Base-by-base conservation (phyloP, 2,329 filamentous ascomycete species). In the Scleromitrula shiraiana region DNA sequence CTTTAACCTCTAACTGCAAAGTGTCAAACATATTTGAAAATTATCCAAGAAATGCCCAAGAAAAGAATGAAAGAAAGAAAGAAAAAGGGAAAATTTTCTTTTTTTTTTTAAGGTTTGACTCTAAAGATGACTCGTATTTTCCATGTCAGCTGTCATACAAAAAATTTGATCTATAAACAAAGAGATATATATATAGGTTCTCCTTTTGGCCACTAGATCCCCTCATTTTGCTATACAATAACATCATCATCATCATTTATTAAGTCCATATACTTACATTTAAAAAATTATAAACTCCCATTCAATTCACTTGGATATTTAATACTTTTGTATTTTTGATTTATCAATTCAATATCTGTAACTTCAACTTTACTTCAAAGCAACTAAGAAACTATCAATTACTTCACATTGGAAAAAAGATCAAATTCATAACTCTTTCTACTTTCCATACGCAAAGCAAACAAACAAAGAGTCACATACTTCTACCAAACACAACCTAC, bases 1-100 rank as follows among this genome's bases (percentile, higher is more conserved):
- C n/a, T n/a, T n/a, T n/a, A n/a, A 33, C 46, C 33, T 43, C 33
- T 43, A 45, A 49, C 46, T 49, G 46, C 46, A 44, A 43, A 38
- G 40, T 49, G 46, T 33, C 23, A 44, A 45, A 38, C 46, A 38
- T 44, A 12, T 39, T 39, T 22, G 27, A 17, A n/a, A n/a, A n/a
- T n/a, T n/a, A n/a, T n/a, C n/a, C n/a, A n/a, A n/a, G 14, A 22
- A 7, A 22, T 8, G 36, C n/a, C 35, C 36, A 22, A 15, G n/a
- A n/a, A 23, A n/a, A 24, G 37, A 23, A 14, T 2, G 2, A 23
- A 24, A 27, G 23, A 27, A 14, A 8, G 37, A 29, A 41, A 41
- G 24, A 2, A 23, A n/a, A 24, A 22, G n/a, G 10, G 22, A 10
- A 24, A 5, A 27, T 20, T 27, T 29, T 26, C 10, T 7, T 15